A percentile compares a stretch with the other conserved stretches of the same genome.
phyloP scores from a whole-genome alignment of 805 yeast species.

The Starmerella potacharoeniae region DNA sequence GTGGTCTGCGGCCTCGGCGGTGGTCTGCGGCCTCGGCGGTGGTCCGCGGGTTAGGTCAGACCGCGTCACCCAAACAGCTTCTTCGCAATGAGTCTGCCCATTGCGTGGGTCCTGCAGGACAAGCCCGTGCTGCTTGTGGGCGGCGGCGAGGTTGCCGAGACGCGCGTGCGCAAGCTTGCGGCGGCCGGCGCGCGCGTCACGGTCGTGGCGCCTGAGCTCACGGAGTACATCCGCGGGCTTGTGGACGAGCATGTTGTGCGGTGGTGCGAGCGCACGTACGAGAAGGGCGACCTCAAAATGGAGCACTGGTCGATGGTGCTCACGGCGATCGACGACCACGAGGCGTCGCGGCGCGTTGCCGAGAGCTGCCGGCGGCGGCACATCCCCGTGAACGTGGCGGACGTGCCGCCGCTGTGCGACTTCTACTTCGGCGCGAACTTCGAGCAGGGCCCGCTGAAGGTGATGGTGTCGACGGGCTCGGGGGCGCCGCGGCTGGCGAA shows the following conservation, averaged over 20 bases:
- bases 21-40: background rate
- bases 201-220: constrained; percentile 41
- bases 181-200: constrained; percentile 62
- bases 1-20: background rate
- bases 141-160: constrained; percentile 55
- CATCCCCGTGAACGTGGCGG: constrained; percentile 66
- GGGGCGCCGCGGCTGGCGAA: constrained; percentile 66
- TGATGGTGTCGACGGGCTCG: constrained; percentile 77
- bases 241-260: constrained; percentile 13
- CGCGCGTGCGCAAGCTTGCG: constrained; percentile 54
- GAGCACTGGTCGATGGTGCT: constrained; percentile 52
- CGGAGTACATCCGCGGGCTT: constrained; percentile 39
- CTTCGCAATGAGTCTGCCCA: constrained; percentile 13
- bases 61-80: background rate
- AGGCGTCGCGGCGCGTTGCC: constrained; percentile 45
- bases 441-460: constrained; percentile 59
- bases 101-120: constrained; percentile 27
- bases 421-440: constrained; percentile 75
- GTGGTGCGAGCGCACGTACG: constrained; percentile 14
- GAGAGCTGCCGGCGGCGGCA: constrained; percentile 36
- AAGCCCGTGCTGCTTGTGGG: constrained; percentile 64
- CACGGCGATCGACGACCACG: constrained; percentile 65
- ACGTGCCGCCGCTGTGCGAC: constrained; percentile 73
- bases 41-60: background rate
- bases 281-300: constrained; percentile 23